Conservation (phyloP, 2,329 filamentous ascomycete species). For the Phaeosphaeriaceae sp. region DNA sequence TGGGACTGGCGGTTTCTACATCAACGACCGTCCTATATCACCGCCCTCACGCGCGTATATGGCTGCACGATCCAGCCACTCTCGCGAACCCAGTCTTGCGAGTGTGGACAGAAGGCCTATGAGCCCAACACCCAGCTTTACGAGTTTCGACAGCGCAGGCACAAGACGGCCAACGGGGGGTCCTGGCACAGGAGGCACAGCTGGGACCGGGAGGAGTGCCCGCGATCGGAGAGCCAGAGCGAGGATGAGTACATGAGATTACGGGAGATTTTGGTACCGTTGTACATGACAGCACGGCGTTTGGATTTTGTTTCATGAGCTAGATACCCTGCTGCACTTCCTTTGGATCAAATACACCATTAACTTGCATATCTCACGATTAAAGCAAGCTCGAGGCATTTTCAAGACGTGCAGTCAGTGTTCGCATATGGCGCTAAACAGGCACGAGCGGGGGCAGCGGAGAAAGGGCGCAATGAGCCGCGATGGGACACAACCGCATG, state of each 20-base stretch:
- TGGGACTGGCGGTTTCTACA: slow-evolving; percentile 23
- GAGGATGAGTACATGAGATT: slow-evolving; percentile 9
- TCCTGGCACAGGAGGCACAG: not conserved
- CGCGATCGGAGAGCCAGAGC: slow-evolving; percentile 30
- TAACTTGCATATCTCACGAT: not conserved
- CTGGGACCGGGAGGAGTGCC: slow-evolving; percentile 34
- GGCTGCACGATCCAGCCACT: not conserved
- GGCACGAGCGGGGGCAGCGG: slow-evolving; percentile 3
- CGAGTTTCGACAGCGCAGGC: slow-evolving; percentile 7
- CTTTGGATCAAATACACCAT: not conserved
- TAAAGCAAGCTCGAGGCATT: not conserved
- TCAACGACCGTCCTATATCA: slow-evolving; percentile 16
- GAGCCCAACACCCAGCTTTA: slow-evolving; percentile 12
- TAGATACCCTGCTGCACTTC: not conserved
- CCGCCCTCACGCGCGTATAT: slow-evolving; percentile 20
- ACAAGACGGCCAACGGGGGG: not conserved
- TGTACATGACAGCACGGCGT: not conserved
- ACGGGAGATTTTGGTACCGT: not conserved
- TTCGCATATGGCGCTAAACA: not conserved
- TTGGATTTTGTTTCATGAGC: not conserved
- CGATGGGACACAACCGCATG: slow-evolving; percentile 5
- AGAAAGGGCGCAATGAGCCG: slow-evolving; percentile 8
- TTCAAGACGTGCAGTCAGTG: too few relatives aligned
- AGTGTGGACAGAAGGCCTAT: slow-evolving; percentile 11
- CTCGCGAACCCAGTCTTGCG: slow-evolving; percentile 17